phyloP scores from a whole-genome alignment of 1,284 basidiomycete genomes.

The Apiotrichum porosum region DNA sequence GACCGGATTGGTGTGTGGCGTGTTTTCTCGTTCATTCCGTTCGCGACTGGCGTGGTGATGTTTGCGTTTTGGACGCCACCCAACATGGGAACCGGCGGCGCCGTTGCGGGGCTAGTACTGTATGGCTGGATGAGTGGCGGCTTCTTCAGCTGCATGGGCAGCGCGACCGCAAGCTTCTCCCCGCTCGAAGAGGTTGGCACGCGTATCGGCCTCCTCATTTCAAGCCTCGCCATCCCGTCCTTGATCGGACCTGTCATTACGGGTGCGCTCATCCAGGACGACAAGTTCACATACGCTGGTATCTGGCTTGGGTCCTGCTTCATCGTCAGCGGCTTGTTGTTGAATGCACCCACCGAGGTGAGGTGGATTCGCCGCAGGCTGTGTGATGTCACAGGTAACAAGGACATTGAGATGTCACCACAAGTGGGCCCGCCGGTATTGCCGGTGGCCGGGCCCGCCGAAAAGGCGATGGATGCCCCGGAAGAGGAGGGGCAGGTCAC shows the following conservation, averaged over 20 bases:
- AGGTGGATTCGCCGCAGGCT: conserved; percentile 6
- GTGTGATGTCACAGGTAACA: too few relatives aligned
- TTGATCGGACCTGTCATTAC: conserved; percentile 40
- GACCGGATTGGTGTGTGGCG: conserved; percentile 13
- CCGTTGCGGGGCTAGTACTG: conserved; percentile 34
- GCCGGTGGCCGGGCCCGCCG: too few relatives aligned
- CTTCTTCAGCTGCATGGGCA: conserved; percentile 36
- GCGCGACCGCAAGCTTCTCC: conserved; percentile 35
- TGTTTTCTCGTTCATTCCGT: conserved; percentile 8
- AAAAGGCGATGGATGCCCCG: too few relatives aligned
- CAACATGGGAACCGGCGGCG: conserved; percentile 16
- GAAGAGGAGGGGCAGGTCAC: too few relatives aligned
- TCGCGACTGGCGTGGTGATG: conserved; percentile 14
- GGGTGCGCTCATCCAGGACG: conserved; percentile 10
- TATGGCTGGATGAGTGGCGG: conserved; percentile 37
- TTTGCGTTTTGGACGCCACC: conserved; percentile 21
- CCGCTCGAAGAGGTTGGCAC: conserved; percentile 43
- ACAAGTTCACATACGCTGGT: conserved; percentile 5
- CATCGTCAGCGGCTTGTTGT: neutral
- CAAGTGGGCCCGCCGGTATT: too few relatives aligned
- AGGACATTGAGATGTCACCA: too few relatives aligned
- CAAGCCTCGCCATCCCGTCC: conserved; percentile 27
- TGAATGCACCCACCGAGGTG: neutral
- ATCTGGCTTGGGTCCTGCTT: neutral
- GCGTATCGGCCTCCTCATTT: conserved; percentile 44